Base-by-base conservation (phyloP, 75 land plant species). In the Pinus taeda region DNA sequence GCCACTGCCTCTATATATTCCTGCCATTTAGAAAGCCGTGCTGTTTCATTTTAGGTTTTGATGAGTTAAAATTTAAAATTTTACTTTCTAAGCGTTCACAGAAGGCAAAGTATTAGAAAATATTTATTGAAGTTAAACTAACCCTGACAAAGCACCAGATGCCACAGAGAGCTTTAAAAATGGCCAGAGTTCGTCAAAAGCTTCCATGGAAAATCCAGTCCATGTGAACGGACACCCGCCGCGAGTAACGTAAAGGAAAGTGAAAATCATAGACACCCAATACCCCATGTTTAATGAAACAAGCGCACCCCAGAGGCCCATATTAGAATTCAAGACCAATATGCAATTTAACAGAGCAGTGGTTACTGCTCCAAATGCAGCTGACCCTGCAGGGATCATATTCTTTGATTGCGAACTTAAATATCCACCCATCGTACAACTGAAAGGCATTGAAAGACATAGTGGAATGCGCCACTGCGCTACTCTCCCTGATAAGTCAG, bases 141-240 rank as follows among this genome's bases (percentile, higher is more conserved):
- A 79, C 82, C 83, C 83, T 18, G 84, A 6, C 88, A 86, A 80
- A 42, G 80, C 13, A 21, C 81, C 76, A 21, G 88, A 84, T 1
- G 88, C 87, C 26, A 80, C 56, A 2, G 88, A 86, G 13, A 86
- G 82, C 82, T 77, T 86, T 36, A 86, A 29, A 57, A 84, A 84
- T 2, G 18, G 26, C 21, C 33, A 26, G 9, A 84, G 18, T 62
- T 80, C 88, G 24, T 26, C 3, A 64, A 86, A 84, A 0, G 86
- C 82, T 5, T 84, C 79, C 64, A 61, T n/a, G 15, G 88, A 79
- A 57, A 80, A 86, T 7, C 78, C 62, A 39, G 82, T 56, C 81
- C 87, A 80, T 15, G 88, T 77, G 17, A 59, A 59, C 58, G 57
- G 12, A 62, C 87, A 76, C 67, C 57, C 37, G 1, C 82, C 73